Evolutionary conservation across 2,329 filamentous ascomycete species (phyloP).

Genomic region (Fusarium sarcochroum): DNA sequence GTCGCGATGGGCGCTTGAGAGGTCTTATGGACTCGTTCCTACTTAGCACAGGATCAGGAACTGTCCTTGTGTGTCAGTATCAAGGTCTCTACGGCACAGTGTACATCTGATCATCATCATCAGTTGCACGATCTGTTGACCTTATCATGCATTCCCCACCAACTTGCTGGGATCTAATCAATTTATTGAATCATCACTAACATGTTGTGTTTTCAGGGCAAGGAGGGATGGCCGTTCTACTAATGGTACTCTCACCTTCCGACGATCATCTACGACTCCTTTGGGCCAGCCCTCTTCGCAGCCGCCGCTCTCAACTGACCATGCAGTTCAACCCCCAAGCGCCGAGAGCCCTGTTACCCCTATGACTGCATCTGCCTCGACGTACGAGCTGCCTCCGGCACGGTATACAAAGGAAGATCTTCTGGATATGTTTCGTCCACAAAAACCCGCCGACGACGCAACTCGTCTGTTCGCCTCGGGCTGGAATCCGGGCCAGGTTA

Average conservation of each 20-base stretch:
- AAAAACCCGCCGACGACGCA: slow-evolving; percentile 66
- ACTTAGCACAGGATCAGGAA: background rate
- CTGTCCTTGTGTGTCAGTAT: background rate
- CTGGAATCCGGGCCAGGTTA: slow-evolving; percentile 83
- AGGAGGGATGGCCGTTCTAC: slow-evolving; percentile 70
- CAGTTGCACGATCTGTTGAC: slow-evolving; percentile 11
- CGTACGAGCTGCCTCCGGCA: slow-evolving; percentile 59
- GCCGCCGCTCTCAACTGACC: slow-evolving; percentile 54
- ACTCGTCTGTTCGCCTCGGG: slow-evolving; percentile 78
- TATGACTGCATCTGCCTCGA: slow-evolving; percentile 38
- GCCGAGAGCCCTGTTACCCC: slow-evolving; percentile 55
- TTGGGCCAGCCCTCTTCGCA: slow-evolving; percentile 59
- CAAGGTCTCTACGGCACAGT: background rate
- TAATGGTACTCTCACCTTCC: slow-evolving; percentile 76
- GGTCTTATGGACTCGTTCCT: background rate
- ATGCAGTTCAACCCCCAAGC: slow-evolving; percentile 57
- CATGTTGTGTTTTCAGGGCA: slow-evolving; percentile 60
- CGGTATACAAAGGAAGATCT: slow-evolving; percentile 86
- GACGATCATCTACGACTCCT: slow-evolving; percentile 73
- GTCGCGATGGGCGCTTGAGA: slow-evolving; percentile 25
- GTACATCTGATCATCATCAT: background rate
- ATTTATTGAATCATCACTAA: slow-evolving; percentile 24
- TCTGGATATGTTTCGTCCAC: slow-evolving; percentile 76
- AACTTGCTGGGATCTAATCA: background rate
- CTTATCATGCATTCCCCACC: slow-evolving; percentile 25